These are phyloP conservation scores for Rhododendron molle DNA, from an alignment of 148 eudicot genomes.

Conservation along the genomic window DNA sequence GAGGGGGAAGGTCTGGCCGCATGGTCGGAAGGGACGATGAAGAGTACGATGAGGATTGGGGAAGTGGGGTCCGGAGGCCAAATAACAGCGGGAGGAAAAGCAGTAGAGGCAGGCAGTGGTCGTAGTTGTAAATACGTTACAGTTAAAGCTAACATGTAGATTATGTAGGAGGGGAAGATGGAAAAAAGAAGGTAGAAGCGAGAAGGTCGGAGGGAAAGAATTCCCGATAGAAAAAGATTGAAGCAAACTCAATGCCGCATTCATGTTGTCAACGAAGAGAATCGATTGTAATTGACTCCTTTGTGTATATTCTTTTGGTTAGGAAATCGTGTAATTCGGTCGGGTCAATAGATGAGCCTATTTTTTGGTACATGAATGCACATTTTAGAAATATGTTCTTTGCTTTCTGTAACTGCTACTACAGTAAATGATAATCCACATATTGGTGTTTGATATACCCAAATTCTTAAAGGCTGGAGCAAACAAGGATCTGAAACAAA, in stretches of 20 bases:
- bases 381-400: background rate
- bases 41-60: constrained; percentile 49
- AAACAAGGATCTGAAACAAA: no score
- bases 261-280: background rate
- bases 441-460: no score
- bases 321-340: constrained; percentile 2
- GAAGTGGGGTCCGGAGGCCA: constrained; percentile 35
- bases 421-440: no score
- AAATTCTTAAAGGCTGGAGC: no score
- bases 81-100: constrained; percentile 42
- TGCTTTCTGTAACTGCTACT: background rate
- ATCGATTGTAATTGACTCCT: background rate
- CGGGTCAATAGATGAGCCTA: background rate
- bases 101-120: constrained; percentile 48
- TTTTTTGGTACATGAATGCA: constrained; percentile 5
- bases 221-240: background rate
- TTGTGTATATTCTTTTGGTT: background rate
- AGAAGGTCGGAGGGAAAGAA: background rate
- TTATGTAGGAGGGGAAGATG: constrained; percentile 24
- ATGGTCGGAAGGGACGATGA: constrained; percentile 35
- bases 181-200: background rate
- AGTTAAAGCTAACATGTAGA: constrained; percentile 82
- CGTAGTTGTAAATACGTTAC: constrained; percentile 52
- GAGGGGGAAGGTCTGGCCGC: constrained; percentile 51
- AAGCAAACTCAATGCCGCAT: background rate